Evolutionary conservation across 202 grass and related monocot genomes (phyloP).

Genomic region (Cymbopogon flexuosus): DNA sequence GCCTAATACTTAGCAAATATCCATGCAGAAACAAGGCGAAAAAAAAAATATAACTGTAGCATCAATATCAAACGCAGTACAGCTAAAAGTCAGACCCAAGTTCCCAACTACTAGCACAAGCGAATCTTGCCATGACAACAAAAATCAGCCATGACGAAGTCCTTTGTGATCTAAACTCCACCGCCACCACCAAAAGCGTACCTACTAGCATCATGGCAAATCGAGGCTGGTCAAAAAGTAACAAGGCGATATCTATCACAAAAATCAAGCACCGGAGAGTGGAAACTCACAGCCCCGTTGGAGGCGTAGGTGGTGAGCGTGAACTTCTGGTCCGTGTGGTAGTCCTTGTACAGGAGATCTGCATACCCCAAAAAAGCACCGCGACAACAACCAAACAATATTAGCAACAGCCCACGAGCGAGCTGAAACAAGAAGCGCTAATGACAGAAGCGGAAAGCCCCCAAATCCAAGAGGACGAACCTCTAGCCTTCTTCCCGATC

Average conservation of each 20-base stretch:
- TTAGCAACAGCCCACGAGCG: conserved; percentile 2
- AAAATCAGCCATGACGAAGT: not conserved
- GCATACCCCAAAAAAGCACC: not conserved
- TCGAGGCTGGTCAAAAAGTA: not conserved
- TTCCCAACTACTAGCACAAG: not conserved
- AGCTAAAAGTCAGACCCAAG: not conserved
- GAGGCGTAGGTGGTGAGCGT: conserved; percentile 61
- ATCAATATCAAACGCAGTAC: not conserved
- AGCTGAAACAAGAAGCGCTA: not conserved
- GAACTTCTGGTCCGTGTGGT: conserved; percentile 71
- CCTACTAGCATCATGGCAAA: not conserved
- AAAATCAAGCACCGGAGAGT: not conserved
- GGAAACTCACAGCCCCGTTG: conserved; percentile 63
- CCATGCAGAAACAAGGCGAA: too few relatives aligned
- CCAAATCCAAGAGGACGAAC: not conserved
- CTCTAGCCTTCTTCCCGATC: conserved; percentile 84
- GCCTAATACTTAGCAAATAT: not conserved
- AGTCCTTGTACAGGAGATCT: conserved; percentile 93
- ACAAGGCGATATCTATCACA: not conserved
- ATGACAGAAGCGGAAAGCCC: not conserved
- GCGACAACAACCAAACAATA: not conserved
- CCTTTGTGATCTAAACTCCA: not conserved
- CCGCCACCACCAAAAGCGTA: not conserved
- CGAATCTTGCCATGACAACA: not conserved
- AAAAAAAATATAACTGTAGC: too few relatives aligned